A percentile compares a stretch with the other conserved stretches of the same genome.
phyloP scores from a whole-genome alignment of 1,139 yeast species.

The Candida tropicalis region DNA sequence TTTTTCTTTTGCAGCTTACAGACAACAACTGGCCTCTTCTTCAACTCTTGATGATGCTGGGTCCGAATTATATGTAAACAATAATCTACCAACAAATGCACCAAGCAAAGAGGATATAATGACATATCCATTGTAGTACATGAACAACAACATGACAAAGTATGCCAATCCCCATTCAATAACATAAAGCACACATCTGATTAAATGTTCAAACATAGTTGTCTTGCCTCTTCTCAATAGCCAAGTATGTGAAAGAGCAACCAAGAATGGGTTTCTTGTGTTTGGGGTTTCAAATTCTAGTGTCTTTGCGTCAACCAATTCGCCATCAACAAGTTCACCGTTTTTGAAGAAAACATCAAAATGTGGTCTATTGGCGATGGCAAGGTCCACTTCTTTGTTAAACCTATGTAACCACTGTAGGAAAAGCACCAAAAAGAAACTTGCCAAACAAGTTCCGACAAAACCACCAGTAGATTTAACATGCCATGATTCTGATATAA shows the following conservation, averaged over 20 bases:
- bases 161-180: conserved; percentile 66
- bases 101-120: conserved; percentile 66
- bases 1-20: background rate
- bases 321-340: conserved; percentile 7
- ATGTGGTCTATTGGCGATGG: conserved; percentile 10
- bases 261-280: conserved; percentile 25
- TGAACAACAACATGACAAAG: conserved; percentile 67
- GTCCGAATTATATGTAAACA: conserved; percentile 37
- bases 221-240: conserved; percentile 33
- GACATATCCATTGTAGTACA: conserved; percentile 74
- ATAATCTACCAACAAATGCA: conserved; percentile 58
- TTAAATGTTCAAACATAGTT: conserved; percentile 44
- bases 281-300: conserved; percentile 4
- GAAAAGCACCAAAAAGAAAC: conserved; percentile 56
- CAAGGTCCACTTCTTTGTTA: conserved; percentile 54
- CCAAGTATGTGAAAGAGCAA: conserved; percentile 47
- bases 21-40: conserved; percentile 1
- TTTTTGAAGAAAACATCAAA: conserved; percentile 3
- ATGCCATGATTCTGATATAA: conserved; percentile 67
- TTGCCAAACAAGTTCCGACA: conserved; percentile 74
- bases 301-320: background rate
- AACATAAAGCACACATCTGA: conserved; percentile 33
- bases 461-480: conserved; percentile 59
- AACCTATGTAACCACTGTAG: conserved; percentile 61
- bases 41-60: background rate